These are phyloP conservation scores for Amanita pseudoporphyria DNA, from an alignment of 768 basidiomycete genomes.

Conservation along the genomic window DNA sequence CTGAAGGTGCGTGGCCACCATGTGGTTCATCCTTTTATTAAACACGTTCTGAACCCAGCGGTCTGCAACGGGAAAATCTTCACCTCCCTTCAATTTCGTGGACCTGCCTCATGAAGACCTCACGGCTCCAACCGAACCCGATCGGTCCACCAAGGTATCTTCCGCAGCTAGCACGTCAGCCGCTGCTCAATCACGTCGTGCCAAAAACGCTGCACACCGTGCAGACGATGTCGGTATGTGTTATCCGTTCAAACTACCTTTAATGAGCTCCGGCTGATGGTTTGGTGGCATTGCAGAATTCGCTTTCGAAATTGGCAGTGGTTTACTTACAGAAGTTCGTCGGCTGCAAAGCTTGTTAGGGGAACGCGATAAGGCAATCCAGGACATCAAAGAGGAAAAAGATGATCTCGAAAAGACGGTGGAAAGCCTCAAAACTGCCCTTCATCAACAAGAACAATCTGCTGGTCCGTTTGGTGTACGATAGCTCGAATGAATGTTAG, in stretches of 20 bases:
- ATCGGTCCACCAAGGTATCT: conserved; percentile 48
- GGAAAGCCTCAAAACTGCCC: conserved; percentile 61
- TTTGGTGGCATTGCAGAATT: conserved; percentile 55
- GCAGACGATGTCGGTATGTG: conserved; percentile 80
- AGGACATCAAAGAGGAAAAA: conserved; percentile 87
- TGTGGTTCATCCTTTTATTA: not conserved
- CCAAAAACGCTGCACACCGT: conserved; percentile 86
- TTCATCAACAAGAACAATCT: conserved; percentile 74
- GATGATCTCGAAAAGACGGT: conserved; percentile 77
- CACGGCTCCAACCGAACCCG: conserved; percentile 27
- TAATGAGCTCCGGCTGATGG: conserved; percentile 10
- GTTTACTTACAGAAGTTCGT: conserved; percentile 83
- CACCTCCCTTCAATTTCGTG: conserved; percentile 32
- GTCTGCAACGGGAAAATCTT: conserved; percentile 31
- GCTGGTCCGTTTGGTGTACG: conserved; percentile 42
- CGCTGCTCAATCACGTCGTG: conserved; percentile 69
- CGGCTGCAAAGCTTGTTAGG: conserved; percentile 83
- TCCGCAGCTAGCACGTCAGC: conserved; percentile 47
- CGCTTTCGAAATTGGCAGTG: conserved; percentile 95
- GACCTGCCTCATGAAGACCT: conserved; percentile 42
- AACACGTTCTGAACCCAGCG: conserved; percentile 21
- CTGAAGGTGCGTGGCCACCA: conserved; percentile 40
- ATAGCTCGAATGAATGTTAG: conserved; percentile 3
- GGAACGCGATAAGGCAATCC: conserved; percentile 88
- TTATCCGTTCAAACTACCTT: not conserved